Base-by-base conservation (phyloP, 495 filamentous ascomycete species). In the Astrothelium subdiscretum region DNA sequence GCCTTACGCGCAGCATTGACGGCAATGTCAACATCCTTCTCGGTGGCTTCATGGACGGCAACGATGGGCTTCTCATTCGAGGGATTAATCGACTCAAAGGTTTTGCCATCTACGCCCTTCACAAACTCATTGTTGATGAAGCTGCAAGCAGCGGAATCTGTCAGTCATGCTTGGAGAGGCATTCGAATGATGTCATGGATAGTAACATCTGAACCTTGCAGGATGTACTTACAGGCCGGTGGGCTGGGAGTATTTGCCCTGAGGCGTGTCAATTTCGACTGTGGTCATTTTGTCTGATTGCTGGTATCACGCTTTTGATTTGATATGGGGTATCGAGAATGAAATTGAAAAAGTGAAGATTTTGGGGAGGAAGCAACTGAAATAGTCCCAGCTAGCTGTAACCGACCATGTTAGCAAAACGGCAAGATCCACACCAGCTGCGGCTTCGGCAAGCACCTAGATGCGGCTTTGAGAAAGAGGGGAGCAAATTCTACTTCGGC, bases 91-190 rank as follows among this genome's bases (percentile, higher is more conserved):
- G 83, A 83, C 76, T 92, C 88, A 73, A 92, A 90, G 68, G 87
- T 88, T 79, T 87, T 85, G 73, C 86, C 86, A 57, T 90, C 90
- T 61, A 85, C 83, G 71, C 85, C 84, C 78, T 91, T 88, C 66
- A 96, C 84, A 73, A 85, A 98, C 77, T 97, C 91, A 73, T 92
- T 92, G 85, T 98, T 97, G 81, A 98, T 98, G 83, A 95, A 98
- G 71, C 92, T 97, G 57, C 58, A 58, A 10, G 29, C 20, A 8
- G 22, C 22, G 40, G 20, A 22, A 22, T 40, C 15, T 2, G 54
- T 65, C 58, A 64, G 59, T 27, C 15, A 31, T 40, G 31, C 11
- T 51, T 54, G 42, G 4, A 54, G 22, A 62, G 10, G 40, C 42
- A 22, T 35, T 20, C 31, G 35, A 27, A 15, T 26, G 29, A 52